Conservation (phyloP, 139 green algal species). For the Tetratostichococcus sp. region DNA sequence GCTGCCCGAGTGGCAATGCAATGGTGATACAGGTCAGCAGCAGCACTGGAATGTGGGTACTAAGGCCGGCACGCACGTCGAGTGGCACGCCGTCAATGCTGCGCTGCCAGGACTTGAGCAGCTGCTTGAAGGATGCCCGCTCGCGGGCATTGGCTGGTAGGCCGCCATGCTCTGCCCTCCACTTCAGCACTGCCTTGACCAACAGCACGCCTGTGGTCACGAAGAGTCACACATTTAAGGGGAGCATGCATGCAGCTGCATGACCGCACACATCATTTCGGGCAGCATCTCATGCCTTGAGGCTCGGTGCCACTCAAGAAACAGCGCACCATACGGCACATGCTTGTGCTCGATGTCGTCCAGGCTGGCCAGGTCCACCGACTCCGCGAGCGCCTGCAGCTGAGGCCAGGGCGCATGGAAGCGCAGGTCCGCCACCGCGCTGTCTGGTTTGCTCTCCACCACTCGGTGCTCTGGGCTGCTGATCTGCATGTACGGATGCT, state of each 20-base stretch:
- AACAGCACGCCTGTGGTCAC: constrained; percentile 55
- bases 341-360: constrained; percentile 81
- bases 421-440: constrained; percentile 75
- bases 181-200: constrained; percentile 52
- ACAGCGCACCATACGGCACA: constrained; percentile 71
- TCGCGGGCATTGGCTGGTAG: constrained; percentile 55
- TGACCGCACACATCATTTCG: no score
- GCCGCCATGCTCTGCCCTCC: constrained; percentile 38
- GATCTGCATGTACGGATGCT: constrained; percentile 29
- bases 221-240: no score
- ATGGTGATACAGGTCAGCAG: no score
- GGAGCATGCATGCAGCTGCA: no score
- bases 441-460: constrained; percentile 91
- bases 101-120: constrained; percentile 54
- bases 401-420: constrained; percentile 81
- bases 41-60: neutral
- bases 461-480: constrained; percentile 73
- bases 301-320: neutral
- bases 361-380: constrained; percentile 60
- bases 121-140: constrained; percentile 60
- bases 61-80: constrained; percentile 27
- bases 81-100: constrained; percentile 49
- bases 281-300: no score
- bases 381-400: constrained; percentile 48
- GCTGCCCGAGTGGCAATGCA: no score